Evolutionary conservation across 2,329 filamentous ascomycete species (phyloP), one percentile per base, ranked within the genome.

Genomic region (Pseudopyrenochaeta lycopersici): DNA sequence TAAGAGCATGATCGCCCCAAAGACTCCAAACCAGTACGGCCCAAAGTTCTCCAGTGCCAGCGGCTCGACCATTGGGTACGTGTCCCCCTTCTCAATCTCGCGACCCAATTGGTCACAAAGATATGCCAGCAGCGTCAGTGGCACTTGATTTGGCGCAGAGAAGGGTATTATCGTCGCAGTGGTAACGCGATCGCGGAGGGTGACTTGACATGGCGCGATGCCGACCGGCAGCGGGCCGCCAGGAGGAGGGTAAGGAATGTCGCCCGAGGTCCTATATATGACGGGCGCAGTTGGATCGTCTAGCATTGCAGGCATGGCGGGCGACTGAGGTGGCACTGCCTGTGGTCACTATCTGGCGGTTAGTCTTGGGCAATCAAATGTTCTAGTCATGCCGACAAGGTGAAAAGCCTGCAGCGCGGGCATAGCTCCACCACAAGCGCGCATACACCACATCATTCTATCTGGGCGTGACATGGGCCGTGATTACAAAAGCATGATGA

Each of bases 21-120:
- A 96, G 76, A 92, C 92, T 68, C 91, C 90, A 74, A 97, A 94
- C 92, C 92, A 97, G 78, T 96, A 95, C 47, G 85, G 81, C 9
- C 88, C 88, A 71, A 96, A 97, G 58, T 84, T 85, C 17, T 90
- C 86, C n/a, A 89, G 79, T 4, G 88, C 81, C 76, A 96, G 86
- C 15, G 87, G 81, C 46, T 93, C 88, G 66, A 89, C 86, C 90
- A 96, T 94, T 18, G 92, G 91, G 75, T 96, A 96, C 1, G 92
- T 96, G 74, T 96, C 92, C 51, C 92, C 92, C 75, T 91, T 90
- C 70, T 95, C 91, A 68, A 97, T 95, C 76, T 96, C 92, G 76
- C 90, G 89, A 74, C 93, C 94, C 66, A 96, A 84, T 77, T 95
- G 89, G 69, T 92, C 90, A 65, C 86, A 90, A 41, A 97, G 85